Evolutionary conservation across 2,329 filamentous ascomycete species (phyloP).

Genomic region (Amylocarpus encephaloides): DNA sequence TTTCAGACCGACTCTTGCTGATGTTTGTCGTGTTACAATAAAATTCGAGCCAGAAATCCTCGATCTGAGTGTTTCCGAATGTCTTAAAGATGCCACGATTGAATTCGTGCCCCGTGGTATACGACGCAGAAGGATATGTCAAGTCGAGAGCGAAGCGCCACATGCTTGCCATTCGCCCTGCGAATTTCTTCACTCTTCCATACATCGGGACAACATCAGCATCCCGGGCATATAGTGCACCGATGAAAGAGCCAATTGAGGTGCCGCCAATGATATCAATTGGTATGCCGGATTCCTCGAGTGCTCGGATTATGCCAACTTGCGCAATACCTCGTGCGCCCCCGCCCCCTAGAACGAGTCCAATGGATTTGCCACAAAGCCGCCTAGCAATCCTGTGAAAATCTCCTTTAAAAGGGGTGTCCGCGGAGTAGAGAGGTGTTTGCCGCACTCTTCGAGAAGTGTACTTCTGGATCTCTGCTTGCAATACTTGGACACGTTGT

Average conservation of each 20-base stretch:
- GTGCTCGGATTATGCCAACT: constrained; percentile 85
- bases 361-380: constrained; percentile 89
- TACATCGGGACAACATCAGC: constrained; percentile 97
- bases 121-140: constrained; percentile 93
- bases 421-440: constrained; percentile 80
- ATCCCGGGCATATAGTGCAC: constrained; percentile 89
- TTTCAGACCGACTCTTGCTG: constrained; percentile 83
- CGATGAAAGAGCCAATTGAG: constrained; percentile 93
- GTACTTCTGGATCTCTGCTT: constrained; percentile 97
- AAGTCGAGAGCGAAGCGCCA: constrained; percentile 97
- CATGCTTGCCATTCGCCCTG: constrained; percentile 96
- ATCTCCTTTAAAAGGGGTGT: constrained; percentile 91
- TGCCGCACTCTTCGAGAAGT: constrained; percentile 89
- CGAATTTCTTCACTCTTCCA: constrained; percentile 92
- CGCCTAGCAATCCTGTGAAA: constrained; percentile 88
- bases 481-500: constrained; percentile 85
- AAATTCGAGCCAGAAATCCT: constrained; percentile 98
- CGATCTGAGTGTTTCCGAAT: constrained; percentile 93
- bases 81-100: constrained; percentile 99
- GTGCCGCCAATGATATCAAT: constrained; percentile 95
- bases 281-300: constrained; percentile 93
- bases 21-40: constrained; percentile 99
- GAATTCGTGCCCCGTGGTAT: constrained; percentile 98
- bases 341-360: constrained; percentile 87
- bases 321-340: constrained; percentile 89